Conservation (phyloP, 768 basidiomycete genomes). For the Mycena galopus region DNA sequence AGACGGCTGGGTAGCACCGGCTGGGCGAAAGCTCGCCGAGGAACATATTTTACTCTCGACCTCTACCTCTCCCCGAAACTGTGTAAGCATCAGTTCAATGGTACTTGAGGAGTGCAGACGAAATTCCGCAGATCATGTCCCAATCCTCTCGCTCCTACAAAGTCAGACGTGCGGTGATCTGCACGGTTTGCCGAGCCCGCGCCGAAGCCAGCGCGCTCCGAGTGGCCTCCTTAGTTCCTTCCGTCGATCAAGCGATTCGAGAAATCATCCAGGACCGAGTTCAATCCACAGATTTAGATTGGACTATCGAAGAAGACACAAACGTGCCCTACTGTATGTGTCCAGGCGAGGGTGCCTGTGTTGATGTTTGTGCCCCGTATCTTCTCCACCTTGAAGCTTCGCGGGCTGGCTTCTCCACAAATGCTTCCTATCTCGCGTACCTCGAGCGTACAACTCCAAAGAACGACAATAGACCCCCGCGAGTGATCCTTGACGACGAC, state of each 20-base stretch:
- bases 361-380: neutral
- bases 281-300: neutral
- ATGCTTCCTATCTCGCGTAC: neutral
- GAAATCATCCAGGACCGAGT: neutral
- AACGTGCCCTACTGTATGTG: neutral
- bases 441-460: neutral
- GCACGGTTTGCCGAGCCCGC: neutral
- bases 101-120: too few relatives aligned
- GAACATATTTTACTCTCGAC: too few relatives aligned
- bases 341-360: too few relatives aligned
- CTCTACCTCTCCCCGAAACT: too few relatives aligned
- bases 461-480: neutral
- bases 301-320: neutral
- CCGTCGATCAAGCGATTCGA: neutral
- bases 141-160: too few relatives aligned
- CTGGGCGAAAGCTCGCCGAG: too few relatives aligned
- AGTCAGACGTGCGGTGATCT: too few relatives aligned
- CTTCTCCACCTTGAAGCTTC: neutral
- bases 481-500: neutral
- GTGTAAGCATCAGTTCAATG: too few relatives aligned
- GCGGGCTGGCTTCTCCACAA: neutral
- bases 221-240: neutral
- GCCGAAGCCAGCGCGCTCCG: neutral
- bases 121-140: too few relatives aligned
- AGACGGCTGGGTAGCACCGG: too few relatives aligned